Evolutionary conservation across 2,329 filamentous ascomycete species (phyloP), one percentile per base, ranked within the genome.

Genomic region (Stagonosporopsis rhizophila): DNA sequence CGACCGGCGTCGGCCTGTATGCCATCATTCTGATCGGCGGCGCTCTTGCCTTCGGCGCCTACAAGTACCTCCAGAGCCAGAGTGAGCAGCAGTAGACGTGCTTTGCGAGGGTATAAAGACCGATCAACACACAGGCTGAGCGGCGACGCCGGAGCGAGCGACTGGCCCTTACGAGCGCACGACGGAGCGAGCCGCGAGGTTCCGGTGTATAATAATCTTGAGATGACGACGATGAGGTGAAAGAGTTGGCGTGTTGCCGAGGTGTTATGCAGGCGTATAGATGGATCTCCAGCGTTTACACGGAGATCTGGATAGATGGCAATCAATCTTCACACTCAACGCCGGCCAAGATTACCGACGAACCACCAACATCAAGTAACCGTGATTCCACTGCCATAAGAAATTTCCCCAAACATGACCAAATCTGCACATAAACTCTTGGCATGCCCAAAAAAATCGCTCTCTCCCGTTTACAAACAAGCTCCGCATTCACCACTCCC

Each of bases 1-100:
- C 88, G 66, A 68, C 92, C 57, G 91, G 92, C 71, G 81, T 96
- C 65, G 90, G 88, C 58, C 82, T 96, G 68, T 97, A 97, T 81
- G 90, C 87, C 58, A 68, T 96, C 67, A 78, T 97, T 69, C 82
- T 96, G 66, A 75, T 94, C 65, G 92, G 92, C 69, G 93, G 89
- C 65, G 82, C 87, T 44, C 77, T 87, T 60, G 92, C 91, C 62
- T 98, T 91, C 81, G 85, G 85, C 68, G 90, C 85, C 70, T 97
- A 94, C 84, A 89, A 93, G 79, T 96, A 95, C 82, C 77, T 96
- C 69, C 87, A 94, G 82, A 80, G 83, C 52, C 66, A 72, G 63
- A 48, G 48, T 30, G 62, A 69, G 60, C 54, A 57, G 54, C 54
- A 57, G 44, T 57, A 65, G 20, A 44, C 25, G 34, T 35, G 7